phyloP scores from a whole-genome alignment of 2,329 filamentous ascomycete species.

The Knufia petricola region DNA sequence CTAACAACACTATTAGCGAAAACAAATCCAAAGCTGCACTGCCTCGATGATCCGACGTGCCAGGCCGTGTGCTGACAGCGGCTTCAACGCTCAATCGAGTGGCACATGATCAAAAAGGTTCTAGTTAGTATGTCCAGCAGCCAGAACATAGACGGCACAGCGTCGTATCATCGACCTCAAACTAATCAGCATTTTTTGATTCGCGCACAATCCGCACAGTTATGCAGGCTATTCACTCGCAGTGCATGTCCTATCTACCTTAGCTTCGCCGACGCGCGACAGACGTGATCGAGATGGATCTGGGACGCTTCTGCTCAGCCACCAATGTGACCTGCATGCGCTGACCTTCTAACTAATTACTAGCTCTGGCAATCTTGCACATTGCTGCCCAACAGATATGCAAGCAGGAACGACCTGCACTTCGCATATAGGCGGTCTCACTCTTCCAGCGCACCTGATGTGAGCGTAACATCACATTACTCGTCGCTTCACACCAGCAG shows the following conservation, averaged over 20 bases:
- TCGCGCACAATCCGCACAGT: not conserved
- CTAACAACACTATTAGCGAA: no score
- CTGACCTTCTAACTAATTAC: not conserved
- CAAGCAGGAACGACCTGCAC: not conserved
- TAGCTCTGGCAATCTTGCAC: not conserved
- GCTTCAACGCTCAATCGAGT: no score
- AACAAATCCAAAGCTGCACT: no score
- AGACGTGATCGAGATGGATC: not conserved
- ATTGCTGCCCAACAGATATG: constrained; percentile 10
- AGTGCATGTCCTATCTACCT: not conserved
- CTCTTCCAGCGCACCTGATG: constrained; percentile 2
- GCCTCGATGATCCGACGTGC: no score
- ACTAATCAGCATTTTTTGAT: not conserved
- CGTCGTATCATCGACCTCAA: not conserved
- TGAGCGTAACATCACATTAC: no score
- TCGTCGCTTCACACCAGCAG: no score
- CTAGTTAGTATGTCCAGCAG: not conserved
- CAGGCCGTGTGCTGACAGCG: no score
- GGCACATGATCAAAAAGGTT: no score
- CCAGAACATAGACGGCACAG: not conserved
- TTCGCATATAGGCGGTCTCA: constrained; percentile 3
- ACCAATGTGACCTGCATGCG: constrained; percentile 3
- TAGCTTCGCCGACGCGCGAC: not conserved
- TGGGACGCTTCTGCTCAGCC: not conserved
- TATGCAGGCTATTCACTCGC: not conserved